Base-by-base conservation (phyloP, 768 basidiomycete genomes). In the Dacryopinax primogenitus region DNA sequence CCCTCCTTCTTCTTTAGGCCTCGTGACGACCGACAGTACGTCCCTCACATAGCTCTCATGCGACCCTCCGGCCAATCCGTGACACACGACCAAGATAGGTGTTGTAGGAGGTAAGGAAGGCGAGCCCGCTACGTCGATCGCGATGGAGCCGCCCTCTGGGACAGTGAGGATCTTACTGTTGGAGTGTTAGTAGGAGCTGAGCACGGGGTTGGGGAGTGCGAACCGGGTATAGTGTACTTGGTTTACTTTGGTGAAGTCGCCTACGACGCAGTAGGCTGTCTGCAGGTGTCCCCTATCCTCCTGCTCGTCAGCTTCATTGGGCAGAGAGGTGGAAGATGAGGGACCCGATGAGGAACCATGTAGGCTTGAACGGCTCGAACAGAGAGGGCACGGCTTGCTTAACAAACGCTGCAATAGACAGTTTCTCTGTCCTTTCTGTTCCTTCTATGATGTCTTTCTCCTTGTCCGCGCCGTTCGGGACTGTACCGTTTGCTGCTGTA, bases 11-110 rank as follows among this genome's bases (percentile, higher is more conserved):
- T 82, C 80, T 6, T 85, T 80, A 30, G 88, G 81, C 37, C 51
- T 18, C 32, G 80, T 79, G 72, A 86, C 86, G 15, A 86, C 87
- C 66, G 84, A 86, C 2, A 98, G 78, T 51, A 96, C 81, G 32
- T 88, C 85, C 67, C 92, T 81, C 45, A 96, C 89, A 71, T 96
- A 98, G 21, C 86, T 80, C 78, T 95, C 95, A 72, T 95, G 84
- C 21, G 90, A 92, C 37, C 90, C 80, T 67, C 81, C 81, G 6
- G 79, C 76, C 26, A 81, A 70, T 3, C 80, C 80, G 66, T 82
- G 81, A 39, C 77, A 68, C 4, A 75, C 72, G 15, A 79, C 73
- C 37, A 79, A 71, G 34, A 78, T 75, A 0, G 82, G 82, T 3
- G 78, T 64, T 12, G 58, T 75, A 66, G 51, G 51, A 15, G 51